phyloP scores from a whole-genome alignment of 2,329 filamentous ascomycete species.

The Cucurbitaria berberidis region DNA sequence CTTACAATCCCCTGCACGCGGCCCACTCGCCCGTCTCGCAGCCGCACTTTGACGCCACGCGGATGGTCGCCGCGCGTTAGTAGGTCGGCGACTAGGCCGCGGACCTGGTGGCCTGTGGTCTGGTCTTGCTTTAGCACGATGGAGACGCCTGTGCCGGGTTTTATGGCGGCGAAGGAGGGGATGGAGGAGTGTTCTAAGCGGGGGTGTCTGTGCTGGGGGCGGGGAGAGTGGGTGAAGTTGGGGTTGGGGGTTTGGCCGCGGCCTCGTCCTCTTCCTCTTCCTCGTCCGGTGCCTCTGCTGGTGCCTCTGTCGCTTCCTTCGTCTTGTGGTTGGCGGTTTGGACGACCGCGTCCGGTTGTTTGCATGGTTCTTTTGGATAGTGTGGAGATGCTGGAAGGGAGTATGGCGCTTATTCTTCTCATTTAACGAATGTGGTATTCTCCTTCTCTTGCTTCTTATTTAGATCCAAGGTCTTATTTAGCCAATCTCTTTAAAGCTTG shows the following conservation, averaged over 20 bases:
- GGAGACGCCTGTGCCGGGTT: conserved; percentile 68
- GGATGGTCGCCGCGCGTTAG: conserved; percentile 77
- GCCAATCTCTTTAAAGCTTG: too few species aligned
- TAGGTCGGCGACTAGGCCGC: conserved; percentile 69
- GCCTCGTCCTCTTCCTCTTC: conserved; percentile 7
- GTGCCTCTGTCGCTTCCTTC: conserved; percentile 1
- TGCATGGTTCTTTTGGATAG: neutral
- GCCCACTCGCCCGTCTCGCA: conserved; percentile 74
- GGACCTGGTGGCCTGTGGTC: conserved; percentile 72
- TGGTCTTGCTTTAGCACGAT: conserved; percentile 81
- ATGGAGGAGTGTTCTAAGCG: conserved; percentile 24
- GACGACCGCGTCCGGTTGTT: conserved; percentile 22
- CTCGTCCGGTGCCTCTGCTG: too few species aligned
- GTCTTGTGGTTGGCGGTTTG: conserved; percentile 37
- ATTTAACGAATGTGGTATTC: neutral
- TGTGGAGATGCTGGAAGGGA: neutral
- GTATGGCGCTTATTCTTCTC: too few species aligned
- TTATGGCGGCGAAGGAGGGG: conserved; percentile 47
- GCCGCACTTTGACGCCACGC: conserved; percentile 77
- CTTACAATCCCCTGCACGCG: conserved; percentile 69
- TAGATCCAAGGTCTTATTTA: neutral
- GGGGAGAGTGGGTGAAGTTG: conserved; percentile 2
- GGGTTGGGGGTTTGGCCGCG: conserved; percentile 2
- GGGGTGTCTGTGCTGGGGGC: conserved; percentile 6
- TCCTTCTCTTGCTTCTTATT: neutral